Percentiles rank a stretch among this genome's conserved stretches.
These are phyloP conservation scores for Pseudogymnoascus sp. DNA, from an alignment of 2,329 filamentous ascomycete species.

Conservation along the genomic window DNA sequence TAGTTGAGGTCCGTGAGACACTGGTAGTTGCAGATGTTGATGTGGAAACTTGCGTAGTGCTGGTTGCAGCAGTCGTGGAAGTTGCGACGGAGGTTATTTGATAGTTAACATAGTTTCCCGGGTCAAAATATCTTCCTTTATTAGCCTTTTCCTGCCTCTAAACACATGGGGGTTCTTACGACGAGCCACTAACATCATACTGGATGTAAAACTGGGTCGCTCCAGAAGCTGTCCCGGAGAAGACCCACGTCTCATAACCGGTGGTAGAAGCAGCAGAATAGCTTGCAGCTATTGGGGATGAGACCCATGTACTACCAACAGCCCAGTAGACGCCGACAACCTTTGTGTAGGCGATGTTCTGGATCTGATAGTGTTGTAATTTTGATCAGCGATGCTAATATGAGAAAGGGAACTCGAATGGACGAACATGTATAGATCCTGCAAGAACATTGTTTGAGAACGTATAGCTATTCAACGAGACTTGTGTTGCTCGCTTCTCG, in stretches of 20 bases:
- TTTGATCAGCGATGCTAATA: background rate
- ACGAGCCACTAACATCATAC: constrained; percentile 27
- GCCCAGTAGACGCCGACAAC: constrained; percentile 25
- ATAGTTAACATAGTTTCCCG: constrained; percentile 26
- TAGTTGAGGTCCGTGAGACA: background rate
- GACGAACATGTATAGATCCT: constrained; percentile 25
- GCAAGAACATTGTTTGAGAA: constrained; percentile 25
- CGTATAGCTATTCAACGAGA: constrained; percentile 23
- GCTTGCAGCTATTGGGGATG: constrained; percentile 20
- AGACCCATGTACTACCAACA: constrained; percentile 23
- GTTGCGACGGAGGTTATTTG: constrained; percentile 17
- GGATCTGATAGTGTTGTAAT: constrained; percentile 19
- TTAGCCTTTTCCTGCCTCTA: background rate
- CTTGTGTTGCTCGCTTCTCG: constrained; percentile 22
- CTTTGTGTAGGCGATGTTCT: constrained; percentile 27
- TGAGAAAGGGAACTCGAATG: background rate
- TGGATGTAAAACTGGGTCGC: constrained; percentile 28
- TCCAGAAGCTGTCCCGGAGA: constrained; percentile 25
- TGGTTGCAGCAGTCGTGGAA: constrained; percentile 8
- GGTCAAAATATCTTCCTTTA: constrained; percentile 23
- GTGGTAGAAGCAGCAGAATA: constrained; percentile 21
- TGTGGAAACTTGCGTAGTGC: background rate
- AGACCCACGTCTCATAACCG: constrained; percentile 26
- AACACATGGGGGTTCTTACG: constrained; percentile 13
- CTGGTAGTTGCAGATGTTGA: background rate